These are phyloP conservation scores for Fennellomyces sp. DNA, from an alignment of 371 early-diverging fungal genomes.

Conservation along the genomic window DNA sequence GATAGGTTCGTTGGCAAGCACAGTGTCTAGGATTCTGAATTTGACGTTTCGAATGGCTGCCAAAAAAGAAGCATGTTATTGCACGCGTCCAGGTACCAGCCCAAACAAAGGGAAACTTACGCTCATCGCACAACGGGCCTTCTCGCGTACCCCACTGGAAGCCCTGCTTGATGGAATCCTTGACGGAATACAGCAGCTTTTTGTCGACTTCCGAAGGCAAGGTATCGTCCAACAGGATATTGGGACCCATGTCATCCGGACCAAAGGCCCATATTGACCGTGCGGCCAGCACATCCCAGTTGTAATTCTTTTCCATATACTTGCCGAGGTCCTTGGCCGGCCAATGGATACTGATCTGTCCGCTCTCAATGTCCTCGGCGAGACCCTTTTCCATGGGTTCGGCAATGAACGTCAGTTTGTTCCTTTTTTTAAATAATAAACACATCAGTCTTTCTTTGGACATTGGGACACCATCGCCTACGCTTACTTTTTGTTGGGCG, in stretches of 20 bases:
- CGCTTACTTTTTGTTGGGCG: slow-evolving; percentile 93
- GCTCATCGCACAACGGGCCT: slow-evolving; percentile 97
- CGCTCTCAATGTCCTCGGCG: slow-evolving; percentile 88
- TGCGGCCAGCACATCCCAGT: slow-evolving; percentile 93
- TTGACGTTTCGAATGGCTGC: slow-evolving; percentile 84
- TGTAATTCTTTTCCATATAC: slow-evolving; percentile 81
- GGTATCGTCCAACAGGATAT: slow-evolving; percentile 94
- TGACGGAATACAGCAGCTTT: slow-evolving; percentile 73
- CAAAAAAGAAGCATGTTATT: neutral
- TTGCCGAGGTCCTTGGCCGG: slow-evolving; percentile 77
- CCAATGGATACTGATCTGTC: slow-evolving; percentile 75
- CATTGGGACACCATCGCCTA: too few relatives aligned
- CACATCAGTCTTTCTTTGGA: neutral
- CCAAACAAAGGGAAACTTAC: slow-evolving; percentile 49
- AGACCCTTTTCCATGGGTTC: slow-evolving; percentile 93
- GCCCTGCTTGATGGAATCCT: slow-evolving; percentile 90
- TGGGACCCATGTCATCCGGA: slow-evolving; percentile 90
- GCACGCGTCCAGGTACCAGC: neutral
- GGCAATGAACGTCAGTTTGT: slow-evolving; percentile 93
- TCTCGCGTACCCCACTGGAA: slow-evolving; percentile 98
- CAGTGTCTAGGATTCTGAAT: slow-evolving; percentile 89
- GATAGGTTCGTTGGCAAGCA: slow-evolving; percentile 85
- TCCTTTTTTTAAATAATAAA: slow-evolving; percentile 52
- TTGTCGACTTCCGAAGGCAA: slow-evolving; percentile 89
- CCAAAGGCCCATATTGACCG: slow-evolving; percentile 98